These are phyloP conservation scores for Sporothrix brunneoviolacea DNA, from an alignment of 2,329 filamentous ascomycete species.

Conservation along the genomic window DNA sequence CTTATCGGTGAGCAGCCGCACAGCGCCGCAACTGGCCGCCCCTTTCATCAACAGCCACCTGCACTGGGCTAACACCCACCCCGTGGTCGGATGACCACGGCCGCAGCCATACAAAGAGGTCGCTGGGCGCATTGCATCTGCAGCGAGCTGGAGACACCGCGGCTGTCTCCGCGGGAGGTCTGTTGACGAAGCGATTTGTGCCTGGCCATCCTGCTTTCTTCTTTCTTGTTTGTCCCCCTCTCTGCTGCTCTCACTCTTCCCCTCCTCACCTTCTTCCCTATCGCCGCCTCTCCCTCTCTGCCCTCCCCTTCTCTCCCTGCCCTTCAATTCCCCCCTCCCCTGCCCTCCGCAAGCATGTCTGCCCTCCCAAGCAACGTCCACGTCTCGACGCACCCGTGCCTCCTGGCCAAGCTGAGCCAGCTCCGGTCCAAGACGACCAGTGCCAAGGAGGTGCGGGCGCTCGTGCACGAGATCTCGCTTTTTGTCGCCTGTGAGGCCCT, in stretches of 20 bases:
- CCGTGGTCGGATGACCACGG: constrained; percentile 4
- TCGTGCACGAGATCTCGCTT: constrained; percentile 80
- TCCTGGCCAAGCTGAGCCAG: constrained; percentile 82
- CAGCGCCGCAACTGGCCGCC: background rate
- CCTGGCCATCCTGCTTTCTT: background rate
- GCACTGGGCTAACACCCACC: background rate
- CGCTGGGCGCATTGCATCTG: background rate
- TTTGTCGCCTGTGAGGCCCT: constrained; percentile 81
- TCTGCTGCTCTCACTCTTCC: background rate
- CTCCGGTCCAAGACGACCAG: constrained; percentile 67
- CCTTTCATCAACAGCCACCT: background rate
- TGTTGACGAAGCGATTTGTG: background rate
- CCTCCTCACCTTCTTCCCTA: background rate
- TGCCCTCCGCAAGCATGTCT: constrained; percentile 6
- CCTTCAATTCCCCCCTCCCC: background rate
- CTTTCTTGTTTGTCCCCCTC: background rate
- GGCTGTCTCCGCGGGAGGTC: background rate
- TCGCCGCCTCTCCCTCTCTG: background rate
- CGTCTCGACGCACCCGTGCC: constrained; percentile 78
- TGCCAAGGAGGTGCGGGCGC: constrained; percentile 67
- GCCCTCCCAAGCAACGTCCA: constrained; percentile 57
- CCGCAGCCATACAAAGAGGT: background rate
- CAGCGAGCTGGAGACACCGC: background rate
- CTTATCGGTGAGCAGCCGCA: constrained; percentile 7
- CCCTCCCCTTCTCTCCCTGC: background rate